A percentile compares a stretch with the other conserved stretches of the same genome.
These are phyloP conservation scores for Starmerella sirachaensis DNA, from an alignment of 805 yeast species.

Conservation along the genomic window DNA sequence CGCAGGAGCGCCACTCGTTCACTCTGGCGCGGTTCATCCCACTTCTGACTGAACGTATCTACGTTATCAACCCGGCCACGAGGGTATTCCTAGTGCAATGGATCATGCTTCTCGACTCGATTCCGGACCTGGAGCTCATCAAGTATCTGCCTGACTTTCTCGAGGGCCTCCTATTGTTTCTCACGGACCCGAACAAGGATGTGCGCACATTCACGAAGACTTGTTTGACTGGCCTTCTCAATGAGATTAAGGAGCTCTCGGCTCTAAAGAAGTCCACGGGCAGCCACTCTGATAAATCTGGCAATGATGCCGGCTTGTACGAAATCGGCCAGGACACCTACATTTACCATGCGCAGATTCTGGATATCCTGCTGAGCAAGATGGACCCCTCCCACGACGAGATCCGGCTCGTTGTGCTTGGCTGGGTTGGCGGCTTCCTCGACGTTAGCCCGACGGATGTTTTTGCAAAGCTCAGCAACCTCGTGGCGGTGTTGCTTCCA, in stretches of 20 bases:
- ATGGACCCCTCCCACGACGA: constrained; percentile 62
- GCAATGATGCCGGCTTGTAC: constrained; percentile 28
- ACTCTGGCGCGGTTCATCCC: constrained; percentile 83
- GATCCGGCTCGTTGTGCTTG: constrained; percentile 64
- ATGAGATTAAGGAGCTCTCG: constrained; percentile 67
- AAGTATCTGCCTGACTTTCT: constrained; percentile 81
- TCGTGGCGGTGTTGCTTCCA: constrained; percentile 56
- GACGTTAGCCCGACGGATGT: constrained; percentile 66
- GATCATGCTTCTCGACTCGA: constrained; percentile 83
- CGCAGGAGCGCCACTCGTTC: constrained; percentile 35
- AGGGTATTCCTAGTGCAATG: constrained; percentile 86
- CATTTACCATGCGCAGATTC: constrained; percentile 66
- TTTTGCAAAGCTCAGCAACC: constrained; percentile 58
- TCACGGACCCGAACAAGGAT: constrained; percentile 75
- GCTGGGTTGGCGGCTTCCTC: constrained; percentile 69
- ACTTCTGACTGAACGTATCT: constrained; percentile 77
- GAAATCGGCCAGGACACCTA: constrained; percentile 71
- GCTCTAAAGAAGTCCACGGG: constrained; percentile 38
- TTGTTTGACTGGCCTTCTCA: constrained; percentile 58
- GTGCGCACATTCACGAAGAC: constrained; percentile 77
- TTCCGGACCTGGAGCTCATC: constrained; percentile 80
- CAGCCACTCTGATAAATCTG: constrained; percentile 8
- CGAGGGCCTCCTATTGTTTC: constrained; percentile 67
- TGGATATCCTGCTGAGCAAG: constrained; percentile 70
- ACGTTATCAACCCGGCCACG: constrained; percentile 84